These are phyloP conservation scores for Teunomyces lycoperdinae DNA, from an alignment of 805 yeast species.

Conservation along the genomic window DNA sequence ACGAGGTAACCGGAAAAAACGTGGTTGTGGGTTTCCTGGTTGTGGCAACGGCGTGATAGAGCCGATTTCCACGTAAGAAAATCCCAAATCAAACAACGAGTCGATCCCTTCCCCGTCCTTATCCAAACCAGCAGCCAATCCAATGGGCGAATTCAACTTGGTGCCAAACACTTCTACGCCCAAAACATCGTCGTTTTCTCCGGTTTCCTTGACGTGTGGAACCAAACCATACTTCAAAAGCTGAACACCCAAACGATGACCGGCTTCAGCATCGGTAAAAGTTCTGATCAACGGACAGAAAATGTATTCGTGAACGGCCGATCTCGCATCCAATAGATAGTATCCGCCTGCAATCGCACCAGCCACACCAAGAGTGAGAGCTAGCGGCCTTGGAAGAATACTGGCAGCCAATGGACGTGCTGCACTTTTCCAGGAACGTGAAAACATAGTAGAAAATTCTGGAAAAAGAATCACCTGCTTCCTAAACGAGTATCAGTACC, in stretches of 20 bases:
- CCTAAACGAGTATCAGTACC: neutral
- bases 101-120: conserved; percentile 92
- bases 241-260: conserved; percentile 75
- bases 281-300: conserved; percentile 73
- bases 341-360: conserved; percentile 42
- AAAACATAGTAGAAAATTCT: neutral
- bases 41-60: conserved; percentile 91
- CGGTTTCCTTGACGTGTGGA: conserved; percentile 59
- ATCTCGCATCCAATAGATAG: conserved; percentile 71
- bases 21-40: conserved; percentile 91
- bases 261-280: conserved; percentile 77
- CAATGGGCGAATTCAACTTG: conserved; percentile 74
- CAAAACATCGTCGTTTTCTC: conserved; percentile 39
- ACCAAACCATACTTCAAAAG: conserved; percentile 64
- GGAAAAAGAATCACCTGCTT: neutral
- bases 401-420: conserved; percentile 11
- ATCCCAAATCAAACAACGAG: conserved; percentile 71
- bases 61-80: conserved; percentile 89
- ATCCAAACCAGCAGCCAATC: conserved; percentile 95
- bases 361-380: conserved; percentile 14
- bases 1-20: conserved; percentile 79
- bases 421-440: conserved; percentile 1
- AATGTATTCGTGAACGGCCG: conserved; percentile 78
- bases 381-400: conserved; percentile 19
- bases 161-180: conserved; percentile 64